Evolutionary conservation across 495 filamentous ascomycete species (phyloP).

Genomic region (Penicillium desertorum): DNA sequence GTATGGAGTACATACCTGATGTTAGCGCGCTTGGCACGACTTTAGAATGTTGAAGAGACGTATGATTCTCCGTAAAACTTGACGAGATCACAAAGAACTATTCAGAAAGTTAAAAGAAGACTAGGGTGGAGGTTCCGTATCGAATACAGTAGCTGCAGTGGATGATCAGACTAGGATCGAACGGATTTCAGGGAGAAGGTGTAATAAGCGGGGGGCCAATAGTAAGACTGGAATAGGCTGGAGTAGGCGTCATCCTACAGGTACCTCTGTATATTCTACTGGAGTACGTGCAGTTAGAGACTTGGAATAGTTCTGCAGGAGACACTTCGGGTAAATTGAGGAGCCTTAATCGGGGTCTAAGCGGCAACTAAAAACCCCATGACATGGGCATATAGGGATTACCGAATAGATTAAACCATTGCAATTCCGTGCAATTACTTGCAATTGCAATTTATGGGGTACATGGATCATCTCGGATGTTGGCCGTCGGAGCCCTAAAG

Average conservation of each 20-base stretch:
- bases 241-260: too few species aligned
- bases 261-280: too few species aligned
- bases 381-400: background rate
- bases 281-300: background rate
- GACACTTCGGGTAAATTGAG: background rate
- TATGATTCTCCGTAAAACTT: background rate
- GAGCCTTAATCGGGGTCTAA: background rate
- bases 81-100: background rate
- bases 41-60: background rate
- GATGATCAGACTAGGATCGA: conserved; percentile 5
- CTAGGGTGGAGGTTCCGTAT: conserved; percentile 12
- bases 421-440: background rate
- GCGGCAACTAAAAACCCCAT: background rate
- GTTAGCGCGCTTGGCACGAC: background rate
- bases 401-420: background rate
- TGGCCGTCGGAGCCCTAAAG: conserved; percentile 16
- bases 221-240: background rate
- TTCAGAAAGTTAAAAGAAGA: background rate
- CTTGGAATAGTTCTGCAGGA: background rate
- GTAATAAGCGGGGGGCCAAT: background rate
- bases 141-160: conserved; percentile 16
- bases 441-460: conserved; percentile 1
- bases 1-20: too few species aligned
- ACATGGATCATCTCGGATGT: conserved; percentile 12
- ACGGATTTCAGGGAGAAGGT: background rate